Conservation (phyloP, 164 flowering plant genomes). For the Cinnamomum chago region DNA sequence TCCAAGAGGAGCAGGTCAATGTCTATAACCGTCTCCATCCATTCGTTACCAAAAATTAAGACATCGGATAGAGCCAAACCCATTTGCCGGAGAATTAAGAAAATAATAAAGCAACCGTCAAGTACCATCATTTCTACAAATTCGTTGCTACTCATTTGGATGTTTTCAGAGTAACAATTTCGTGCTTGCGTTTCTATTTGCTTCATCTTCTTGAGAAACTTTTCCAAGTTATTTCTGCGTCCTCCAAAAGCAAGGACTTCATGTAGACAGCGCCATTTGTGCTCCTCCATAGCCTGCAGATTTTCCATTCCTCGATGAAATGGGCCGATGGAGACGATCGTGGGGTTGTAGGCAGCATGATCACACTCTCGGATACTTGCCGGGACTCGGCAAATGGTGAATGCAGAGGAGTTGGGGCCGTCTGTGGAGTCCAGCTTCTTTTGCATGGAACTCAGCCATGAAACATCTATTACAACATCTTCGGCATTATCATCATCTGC, state of each 20-base stretch:
- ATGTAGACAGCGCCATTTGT: no score
- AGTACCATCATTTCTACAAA: conserved; percentile 12
- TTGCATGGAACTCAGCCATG: background rate
- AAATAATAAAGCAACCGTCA: background rate
- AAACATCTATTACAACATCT: background rate
- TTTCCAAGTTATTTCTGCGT: background rate
- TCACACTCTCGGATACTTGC: no score
- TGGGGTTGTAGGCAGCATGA: no score
- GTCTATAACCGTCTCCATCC: rapidly evolving
- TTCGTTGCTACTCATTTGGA: background rate
- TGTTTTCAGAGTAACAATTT: background rate
- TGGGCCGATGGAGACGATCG: no score
- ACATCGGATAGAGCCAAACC: rapidly evolving
- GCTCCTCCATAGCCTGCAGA: no score
- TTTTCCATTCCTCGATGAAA: no score
- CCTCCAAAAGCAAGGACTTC: background rate
- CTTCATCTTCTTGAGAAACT: background rate
- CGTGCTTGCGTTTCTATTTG: background rate
- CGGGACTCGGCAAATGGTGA: no score
- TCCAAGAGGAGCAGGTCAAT: no score
- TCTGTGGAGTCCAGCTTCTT: background rate
- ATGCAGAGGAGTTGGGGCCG: no score
- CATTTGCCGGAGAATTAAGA: no score
- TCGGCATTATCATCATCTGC: background rate
- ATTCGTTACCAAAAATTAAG: no score